Percentiles rank a stretch among this genome's conserved stretches.
phyloP scores from a whole-genome alignment of 2,329 filamentous ascomycete species.

The Blastomyces parvus region DNA sequence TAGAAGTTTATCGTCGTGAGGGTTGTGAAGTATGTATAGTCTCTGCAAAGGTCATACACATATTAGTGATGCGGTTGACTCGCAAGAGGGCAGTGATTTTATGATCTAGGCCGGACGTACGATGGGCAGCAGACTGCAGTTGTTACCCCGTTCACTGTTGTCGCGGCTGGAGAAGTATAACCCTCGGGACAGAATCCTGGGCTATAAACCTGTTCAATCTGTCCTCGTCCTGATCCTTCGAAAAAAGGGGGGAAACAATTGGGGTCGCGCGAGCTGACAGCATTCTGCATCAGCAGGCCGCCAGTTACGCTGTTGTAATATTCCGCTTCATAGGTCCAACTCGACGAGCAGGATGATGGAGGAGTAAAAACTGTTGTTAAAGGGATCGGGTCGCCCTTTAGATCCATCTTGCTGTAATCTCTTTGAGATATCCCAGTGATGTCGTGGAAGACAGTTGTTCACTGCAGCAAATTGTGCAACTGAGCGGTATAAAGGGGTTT shows the following conservation, averaged over 20 bases:
- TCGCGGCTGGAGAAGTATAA: not conserved
- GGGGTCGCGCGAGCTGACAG: not conserved
- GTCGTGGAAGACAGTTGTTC: not conserved
- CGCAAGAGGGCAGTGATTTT: not conserved
- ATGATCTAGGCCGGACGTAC: not conserved
- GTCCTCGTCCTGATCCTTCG: not conserved
- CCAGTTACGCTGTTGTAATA: not conserved
- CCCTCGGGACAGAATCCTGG: not conserved
- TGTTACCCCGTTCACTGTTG: not conserved
- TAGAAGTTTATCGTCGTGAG: not conserved
- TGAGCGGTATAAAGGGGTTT: not conserved
- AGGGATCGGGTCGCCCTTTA: not conserved
- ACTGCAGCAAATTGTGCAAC: not conserved
- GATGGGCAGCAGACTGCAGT: not conserved
- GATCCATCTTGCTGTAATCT: not conserved
- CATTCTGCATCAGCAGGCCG: not conserved
- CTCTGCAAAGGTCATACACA: not conserved
- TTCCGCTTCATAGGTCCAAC: not conserved
- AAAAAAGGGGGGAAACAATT: not conserved
- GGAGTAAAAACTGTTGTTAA: not conserved
- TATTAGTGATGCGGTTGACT: not conserved
- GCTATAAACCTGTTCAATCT: not conserved
- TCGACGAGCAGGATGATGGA: not conserved
- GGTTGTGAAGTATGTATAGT: not conserved
- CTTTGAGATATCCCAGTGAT: not conserved